Conservation (phyloP, 257 asterid genomes). For the Solanum dulcamara region DNA sequence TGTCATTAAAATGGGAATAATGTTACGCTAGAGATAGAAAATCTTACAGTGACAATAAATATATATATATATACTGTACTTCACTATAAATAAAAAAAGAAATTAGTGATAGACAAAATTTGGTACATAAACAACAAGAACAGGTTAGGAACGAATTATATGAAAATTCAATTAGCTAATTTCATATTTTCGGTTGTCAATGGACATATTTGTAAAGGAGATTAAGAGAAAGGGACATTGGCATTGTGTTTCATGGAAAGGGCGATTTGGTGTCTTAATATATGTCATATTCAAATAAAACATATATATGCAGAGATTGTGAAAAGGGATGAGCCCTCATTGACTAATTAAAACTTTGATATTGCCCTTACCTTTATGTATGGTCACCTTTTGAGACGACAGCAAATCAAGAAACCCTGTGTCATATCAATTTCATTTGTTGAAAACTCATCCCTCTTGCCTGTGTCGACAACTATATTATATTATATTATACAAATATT, state of each 20-base stretch:
- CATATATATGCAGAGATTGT: neutral
- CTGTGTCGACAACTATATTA: neutral
- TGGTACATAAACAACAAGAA: too few species aligned
- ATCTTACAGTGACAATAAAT: neutral
- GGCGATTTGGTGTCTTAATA: conserved; percentile 11
- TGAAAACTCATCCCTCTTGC: neutral
- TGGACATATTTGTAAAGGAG: conserved; percentile 2
- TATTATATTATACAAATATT: neutral
- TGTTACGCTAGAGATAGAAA: neutral
- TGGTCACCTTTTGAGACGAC: conserved; percentile 24
- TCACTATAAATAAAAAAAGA: too few species aligned
- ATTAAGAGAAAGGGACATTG: conserved; percentile 23
- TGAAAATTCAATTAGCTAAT: too few species aligned
- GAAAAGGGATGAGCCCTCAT: neutral
- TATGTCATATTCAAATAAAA: conserved; percentile 25
- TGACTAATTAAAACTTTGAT: conserved; percentile 3
- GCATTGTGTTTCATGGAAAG: neutral
- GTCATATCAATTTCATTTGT: conserved; percentile 3
- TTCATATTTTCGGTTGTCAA: neutral
- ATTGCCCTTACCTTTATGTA: neutral
- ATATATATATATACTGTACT: neutral
- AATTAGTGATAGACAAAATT: too few species aligned
- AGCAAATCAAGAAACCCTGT: conserved; percentile 1
- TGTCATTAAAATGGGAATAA: neutral
- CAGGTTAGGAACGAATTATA: too few species aligned